phyloP scores from a whole-genome alignment of 306 rosid genomes.

The Comarum palustre region DNA sequence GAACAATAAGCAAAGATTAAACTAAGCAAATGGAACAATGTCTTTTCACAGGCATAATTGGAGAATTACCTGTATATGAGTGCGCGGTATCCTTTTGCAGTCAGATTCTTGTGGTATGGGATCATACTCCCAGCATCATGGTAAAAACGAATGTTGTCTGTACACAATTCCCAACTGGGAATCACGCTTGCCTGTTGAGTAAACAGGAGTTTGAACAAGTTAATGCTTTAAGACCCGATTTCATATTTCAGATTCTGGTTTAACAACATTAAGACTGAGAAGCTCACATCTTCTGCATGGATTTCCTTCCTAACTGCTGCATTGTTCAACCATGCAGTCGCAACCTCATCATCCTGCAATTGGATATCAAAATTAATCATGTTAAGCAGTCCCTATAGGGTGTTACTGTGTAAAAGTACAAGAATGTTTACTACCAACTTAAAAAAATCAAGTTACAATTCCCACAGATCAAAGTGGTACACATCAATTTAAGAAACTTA shows the following conservation, averaged over 20 bases:
- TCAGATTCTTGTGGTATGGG: constrained; percentile 71
- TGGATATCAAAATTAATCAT: background rate
- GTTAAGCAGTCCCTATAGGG: background rate
- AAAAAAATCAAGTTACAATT: background rate
- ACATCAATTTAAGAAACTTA: constrained; percentile 36
- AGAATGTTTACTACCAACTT: background rate
- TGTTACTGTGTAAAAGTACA: background rate
- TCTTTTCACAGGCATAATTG: background rate
- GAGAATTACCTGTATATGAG: constrained; percentile 74
- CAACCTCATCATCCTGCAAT: constrained; percentile 63
- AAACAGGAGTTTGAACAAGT: constrained; percentile 17
- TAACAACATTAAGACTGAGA: constrained; percentile 1
- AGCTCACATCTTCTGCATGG: constrained; percentile 58
- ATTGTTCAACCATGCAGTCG: constrained; percentile 74
- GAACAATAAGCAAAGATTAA: background rate
- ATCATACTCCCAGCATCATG: constrained; percentile 97
- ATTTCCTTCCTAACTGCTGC: constrained; percentile 66
- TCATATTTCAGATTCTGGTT: background rate
- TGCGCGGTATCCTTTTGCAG: constrained; percentile 70
- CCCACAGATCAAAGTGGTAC: background rate
- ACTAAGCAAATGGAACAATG: background rate
- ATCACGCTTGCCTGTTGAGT: constrained; percentile 44
- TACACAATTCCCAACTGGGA: constrained; percentile 64
- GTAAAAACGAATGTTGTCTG: constrained; percentile 25
- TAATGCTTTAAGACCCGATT: background rate